Base-by-base conservation (phyloP, 75 land plant genomes). In the Larix kaempferi region DNA sequence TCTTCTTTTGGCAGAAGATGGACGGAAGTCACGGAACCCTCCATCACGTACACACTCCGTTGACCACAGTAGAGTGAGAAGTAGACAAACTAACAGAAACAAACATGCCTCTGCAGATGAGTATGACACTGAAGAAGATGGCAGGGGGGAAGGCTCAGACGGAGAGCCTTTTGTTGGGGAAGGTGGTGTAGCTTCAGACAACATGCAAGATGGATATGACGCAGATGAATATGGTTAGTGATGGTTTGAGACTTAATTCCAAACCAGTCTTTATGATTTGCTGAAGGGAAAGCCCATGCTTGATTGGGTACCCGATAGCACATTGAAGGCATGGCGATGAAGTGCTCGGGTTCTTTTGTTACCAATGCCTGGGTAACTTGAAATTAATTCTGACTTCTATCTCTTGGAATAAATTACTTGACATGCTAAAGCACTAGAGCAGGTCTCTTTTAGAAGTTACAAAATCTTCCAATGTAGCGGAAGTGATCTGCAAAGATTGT, bases 121-220 rank as follows among this genome's bases (percentile, higher is more conserved):
- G 16, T 86, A 86, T 57, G 88, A 86, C 59, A 79, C 82, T 16
- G 64, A 81, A 13, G 85, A 79, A 23, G 88, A 85, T 59, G 81
- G 78, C 58, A 33, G 80, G 75, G 76, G 87, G 27, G 87, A 86
- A 74, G 83, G 83, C 33, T 86, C 88, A n/a, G 88, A 80, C 74
- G 86, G 88, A 21, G 77, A 86, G 37, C 75, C 72, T 33, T 66
- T 64, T 29, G 80, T 62, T 74, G 87, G 75, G 15, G 83, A 84
- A 39, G 82, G 81, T 73, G 88, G 82, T 26, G 88, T 58, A 16
- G 84, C 84, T 17, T 86, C 86, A 23, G 80, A 82, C 71, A 73
- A 81, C n/a, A 52, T 59, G 26, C 87, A 86, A 27, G 88, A 80
- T 29, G 83, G 81, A 41, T 83, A 86, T 16, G 88, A 80, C 22